Percentiles rank a stretch among this genome's conserved stretches.
These are phyloP conservation scores for Candida nemodendra DNA, from an alignment of 805 yeast species.

Conservation along the genomic window DNA sequence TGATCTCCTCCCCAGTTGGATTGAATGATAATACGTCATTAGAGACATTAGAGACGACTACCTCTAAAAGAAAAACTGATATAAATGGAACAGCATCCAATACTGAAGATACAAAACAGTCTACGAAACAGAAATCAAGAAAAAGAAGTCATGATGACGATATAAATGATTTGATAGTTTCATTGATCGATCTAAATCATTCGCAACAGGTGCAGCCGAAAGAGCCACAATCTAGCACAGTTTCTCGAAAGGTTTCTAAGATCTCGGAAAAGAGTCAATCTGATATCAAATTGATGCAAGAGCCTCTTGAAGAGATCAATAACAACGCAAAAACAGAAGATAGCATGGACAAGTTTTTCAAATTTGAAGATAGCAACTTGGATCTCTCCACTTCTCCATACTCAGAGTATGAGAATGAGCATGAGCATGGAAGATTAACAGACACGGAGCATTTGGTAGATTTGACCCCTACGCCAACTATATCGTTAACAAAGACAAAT, in stretches of 20 bases:
- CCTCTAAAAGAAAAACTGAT: conserved; percentile 2
- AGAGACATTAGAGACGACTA: neutral
- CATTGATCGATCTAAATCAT: conserved; percentile 34
- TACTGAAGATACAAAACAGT: too few species aligned
- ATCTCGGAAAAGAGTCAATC: neutral
- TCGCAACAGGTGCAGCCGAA: conserved; percentile 20
- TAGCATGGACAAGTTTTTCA: conserved; percentile 16
- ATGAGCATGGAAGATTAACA: conserved; percentile 5
- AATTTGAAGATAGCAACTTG: conserved; percentile 14
- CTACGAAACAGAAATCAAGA: conserved; percentile 4
- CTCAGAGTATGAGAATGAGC: conserved; percentile 25
- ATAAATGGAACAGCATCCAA: conserved; percentile 8
- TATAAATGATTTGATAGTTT: conserved; percentile 35
- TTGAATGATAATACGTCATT: neutral
- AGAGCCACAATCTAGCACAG: neutral
- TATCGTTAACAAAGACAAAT: conserved; percentile 28
- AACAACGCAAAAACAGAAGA: conserved; percentile 6
- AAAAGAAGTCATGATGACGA: conserved; percentile 35
- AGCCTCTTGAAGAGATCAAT: neutral
- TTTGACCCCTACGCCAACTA: conserved; percentile 23
- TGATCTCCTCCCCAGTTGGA: neutral
- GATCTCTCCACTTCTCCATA: conserved; percentile 19
- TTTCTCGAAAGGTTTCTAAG: neutral
- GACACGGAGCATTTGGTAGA: conserved; percentile 17
- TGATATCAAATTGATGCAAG: neutral